These are phyloP conservation scores for Escovopsis sp. DNA, from an alignment of 2,329 filamentous ascomycete genomes.

Conservation along the genomic window DNA sequence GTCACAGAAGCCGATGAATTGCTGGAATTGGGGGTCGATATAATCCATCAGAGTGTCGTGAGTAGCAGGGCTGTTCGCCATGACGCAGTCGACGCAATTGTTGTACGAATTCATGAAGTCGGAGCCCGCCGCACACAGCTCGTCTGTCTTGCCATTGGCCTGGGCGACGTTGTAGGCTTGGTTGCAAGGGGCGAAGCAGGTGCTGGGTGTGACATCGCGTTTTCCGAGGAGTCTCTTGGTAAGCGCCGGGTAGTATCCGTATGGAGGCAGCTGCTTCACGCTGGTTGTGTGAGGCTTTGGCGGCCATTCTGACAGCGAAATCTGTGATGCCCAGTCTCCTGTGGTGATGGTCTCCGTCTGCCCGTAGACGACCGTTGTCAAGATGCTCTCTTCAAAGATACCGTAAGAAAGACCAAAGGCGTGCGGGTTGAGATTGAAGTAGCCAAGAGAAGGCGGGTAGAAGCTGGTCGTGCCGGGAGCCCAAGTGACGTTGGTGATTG, in stretches of 20 bases:
- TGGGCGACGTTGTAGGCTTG: constrained; percentile 31
- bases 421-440: constrained; percentile 48
- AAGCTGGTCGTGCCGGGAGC: constrained; percentile 29
- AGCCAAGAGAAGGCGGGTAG: constrained; percentile 35
- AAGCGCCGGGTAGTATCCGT: constrained; percentile 8
- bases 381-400: constrained; percentile 37
- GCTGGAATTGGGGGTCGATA: constrained; percentile 23
- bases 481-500: constrained; percentile 26
- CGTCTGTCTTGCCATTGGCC: constrained; percentile 28
- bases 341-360: constrained; percentile 32
- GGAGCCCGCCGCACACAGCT: constrained; percentile 30
- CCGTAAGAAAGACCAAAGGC: constrained; percentile 48
- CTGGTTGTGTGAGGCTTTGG: constrained; percentile 7
- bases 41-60: constrained; percentile 20
- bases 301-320: constrained; percentile 25
- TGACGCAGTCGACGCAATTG: constrained; percentile 30
- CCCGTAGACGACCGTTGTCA: constrained; percentile 21
- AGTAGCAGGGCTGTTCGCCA: constrained; percentile 8
- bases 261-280: constrained; percentile 3
- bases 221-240: constrained; percentile 18
- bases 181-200: constrained; percentile 41
- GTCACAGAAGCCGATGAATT: constrained; percentile 33
- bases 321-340: constrained; percentile 40
- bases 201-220: constrained; percentile 27
- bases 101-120: constrained; percentile 23